Base-by-base conservation (phyloP, 306 rosid genomes). In the Cicer pinnatifidum region DNA sequence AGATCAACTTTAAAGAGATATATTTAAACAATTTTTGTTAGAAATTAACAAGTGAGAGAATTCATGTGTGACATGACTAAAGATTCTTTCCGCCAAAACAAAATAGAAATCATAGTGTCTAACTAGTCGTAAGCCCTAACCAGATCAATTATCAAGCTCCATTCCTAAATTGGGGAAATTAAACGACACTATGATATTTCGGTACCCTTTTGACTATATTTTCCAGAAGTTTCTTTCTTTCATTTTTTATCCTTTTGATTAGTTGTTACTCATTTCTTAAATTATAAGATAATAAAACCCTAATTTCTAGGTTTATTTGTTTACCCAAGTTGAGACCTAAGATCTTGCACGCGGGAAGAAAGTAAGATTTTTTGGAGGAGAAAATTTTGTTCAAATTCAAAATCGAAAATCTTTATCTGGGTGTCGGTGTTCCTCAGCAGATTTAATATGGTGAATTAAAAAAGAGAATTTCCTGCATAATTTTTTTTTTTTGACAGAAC, bases 41-140 rank as follows among this genome's bases (percentile, higher is more conserved):
- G 88, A 83, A 60, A 47, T 78, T 82, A 82, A 82, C 77, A 82
- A 85, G 84, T 52, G 80, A 86, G 75, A 40, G 7, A 40, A 33
- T 33, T 67, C 85, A 53, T 71, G 75, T 53, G 88, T 89, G 95
- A 89, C 90, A 84, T 87, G 90, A 84, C 83, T 84, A 86, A 86
- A 87, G 97, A 91, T 91, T 86, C 90, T 79, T 60, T 56, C 72
- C 69, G 66, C 76, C 73, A 80, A 80, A 41, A 67, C 82, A 73
- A 41, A 72, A 68, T 54, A 8, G 67, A 51, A 73, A 77, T 73
- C 83, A 47, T 68, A 70, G 59, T 7, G 59, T 50, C 47, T 41
- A 41, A 37, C 9, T 10, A 16, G 17, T n/a, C n/a, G n/a, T 17
- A 77, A 87, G 68, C 91, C 90, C 90, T 91, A 85, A 82, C 83